A percentile compares a stretch with the other conserved stretches of the same genome.
These are phyloP conservation scores for Aspergillus nidulans DNA, from an alignment of 495 filamentous ascomycete species.

Conservation along the genomic window DNA sequence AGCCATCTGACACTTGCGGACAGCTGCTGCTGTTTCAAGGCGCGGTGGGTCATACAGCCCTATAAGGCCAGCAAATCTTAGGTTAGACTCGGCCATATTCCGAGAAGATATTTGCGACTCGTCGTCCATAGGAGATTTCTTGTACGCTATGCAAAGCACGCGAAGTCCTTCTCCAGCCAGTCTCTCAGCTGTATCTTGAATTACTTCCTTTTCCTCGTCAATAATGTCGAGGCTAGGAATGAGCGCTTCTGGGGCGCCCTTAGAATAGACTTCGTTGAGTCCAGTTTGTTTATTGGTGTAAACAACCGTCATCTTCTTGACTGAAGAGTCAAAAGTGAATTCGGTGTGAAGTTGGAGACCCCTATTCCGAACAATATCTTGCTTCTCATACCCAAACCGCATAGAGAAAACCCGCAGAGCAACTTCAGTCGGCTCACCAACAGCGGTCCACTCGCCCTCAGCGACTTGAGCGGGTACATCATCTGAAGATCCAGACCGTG, in stretches of 20 bases:
- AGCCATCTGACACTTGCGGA: slow-evolving; percentile 52
- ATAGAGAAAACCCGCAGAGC: slow-evolving; percentile 75
- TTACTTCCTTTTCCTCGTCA: slow-evolving; percentile 47
- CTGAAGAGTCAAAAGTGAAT: slow-evolving; percentile 75
- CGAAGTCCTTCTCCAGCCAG: slow-evolving; percentile 75
- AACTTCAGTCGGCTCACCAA: slow-evolving; percentile 80
- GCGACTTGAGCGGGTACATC: slow-evolving; percentile 19
- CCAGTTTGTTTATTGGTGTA: slow-evolving; percentile 39
- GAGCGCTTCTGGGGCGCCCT: slow-evolving; percentile 63
- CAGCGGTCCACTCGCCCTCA: slow-evolving; percentile 57
- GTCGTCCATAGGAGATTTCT: slow-evolving; percentile 25
- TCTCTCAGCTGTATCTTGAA: slow-evolving; percentile 53
- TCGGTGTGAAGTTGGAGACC: slow-evolving; percentile 66
- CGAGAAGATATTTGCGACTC: slow-evolving; percentile 28
- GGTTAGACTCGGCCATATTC: slow-evolving; percentile 46
- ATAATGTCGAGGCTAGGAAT: slow-evolving; percentile 53
- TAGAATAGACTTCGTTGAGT: slow-evolving; percentile 56
- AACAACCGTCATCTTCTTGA: slow-evolving; percentile 82
- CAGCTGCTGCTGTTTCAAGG: slow-evolving; percentile 52
- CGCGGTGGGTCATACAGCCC: slow-evolving; percentile 69
- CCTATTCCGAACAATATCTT: slow-evolving; percentile 43
- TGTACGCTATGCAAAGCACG: slow-evolving; percentile 70
- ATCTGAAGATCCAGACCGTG: slow-evolving; percentile 24
- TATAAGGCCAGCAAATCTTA: slow-evolving; percentile 55
- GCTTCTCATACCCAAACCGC: slow-evolving; percentile 61